These are phyloP conservation scores for Suillus americanus DNA, from an alignment of 768 basidiomycete genomes.

Conservation along the genomic window DNA sequence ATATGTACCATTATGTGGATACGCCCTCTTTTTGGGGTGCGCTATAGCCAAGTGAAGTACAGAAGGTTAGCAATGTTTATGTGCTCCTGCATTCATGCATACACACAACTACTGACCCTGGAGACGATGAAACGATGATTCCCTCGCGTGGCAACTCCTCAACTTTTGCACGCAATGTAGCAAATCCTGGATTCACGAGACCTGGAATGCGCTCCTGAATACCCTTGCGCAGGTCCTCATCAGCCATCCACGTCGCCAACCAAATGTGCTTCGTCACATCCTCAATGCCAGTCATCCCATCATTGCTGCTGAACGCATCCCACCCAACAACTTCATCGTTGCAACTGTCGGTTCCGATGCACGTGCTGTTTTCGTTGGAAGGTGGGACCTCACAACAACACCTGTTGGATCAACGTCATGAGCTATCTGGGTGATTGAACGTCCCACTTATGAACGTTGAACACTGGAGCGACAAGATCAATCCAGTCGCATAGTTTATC, in stretches of 20 bases:
- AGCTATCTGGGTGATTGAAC: constrained; percentile 30
- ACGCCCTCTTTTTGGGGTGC: neutral
- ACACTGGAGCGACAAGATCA: constrained; percentile 2
- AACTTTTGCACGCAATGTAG: no score
- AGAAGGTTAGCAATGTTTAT: neutral
- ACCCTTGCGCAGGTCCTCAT: neutral
- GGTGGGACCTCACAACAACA: no score
- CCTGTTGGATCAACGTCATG: constrained; percentile 28
- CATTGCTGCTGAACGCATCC: neutral
- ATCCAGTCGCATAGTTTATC: no score
- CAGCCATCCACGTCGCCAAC: neutral
- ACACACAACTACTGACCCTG: no score
- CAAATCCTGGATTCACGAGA: no score
- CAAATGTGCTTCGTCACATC: neutral
- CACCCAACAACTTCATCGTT: neutral
- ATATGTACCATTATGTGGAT: neutral
- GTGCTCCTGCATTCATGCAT: no score
- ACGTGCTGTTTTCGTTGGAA: no score
- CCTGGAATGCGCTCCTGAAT: neutral
- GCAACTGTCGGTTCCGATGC: no score
- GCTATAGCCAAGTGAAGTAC: neutral
- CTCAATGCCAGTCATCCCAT: neutral
- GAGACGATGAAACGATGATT: no score
- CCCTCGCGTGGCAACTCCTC: no score
- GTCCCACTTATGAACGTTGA: constrained; percentile 35